Conservation (phyloP, 1,284 basidiomycete species). For the Moniliophthora roreri region DNA sequence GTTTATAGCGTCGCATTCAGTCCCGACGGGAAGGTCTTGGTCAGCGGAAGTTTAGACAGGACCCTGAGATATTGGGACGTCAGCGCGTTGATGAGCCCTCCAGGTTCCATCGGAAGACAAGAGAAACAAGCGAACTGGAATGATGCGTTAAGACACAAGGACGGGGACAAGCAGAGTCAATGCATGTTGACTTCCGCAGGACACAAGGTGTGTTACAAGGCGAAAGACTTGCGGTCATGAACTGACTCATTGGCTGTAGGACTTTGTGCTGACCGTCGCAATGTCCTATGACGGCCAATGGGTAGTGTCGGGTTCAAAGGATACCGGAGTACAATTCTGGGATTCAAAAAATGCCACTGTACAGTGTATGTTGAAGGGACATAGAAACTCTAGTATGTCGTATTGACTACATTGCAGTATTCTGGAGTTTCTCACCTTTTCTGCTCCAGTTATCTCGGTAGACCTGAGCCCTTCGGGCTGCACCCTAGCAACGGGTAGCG, state of each 20-base stretch:
- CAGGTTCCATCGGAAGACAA: slow-evolving; percentile 34
- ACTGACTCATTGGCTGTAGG: slow-evolving; percentile 33
- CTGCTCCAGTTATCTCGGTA: slow-evolving; percentile 73
- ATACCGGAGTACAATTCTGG: slow-evolving; percentile 89
- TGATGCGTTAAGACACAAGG: slow-evolving; percentile 21
- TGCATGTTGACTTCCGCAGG: slow-evolving; percentile 83
- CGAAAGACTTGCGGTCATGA: slow-evolving; percentile 7
- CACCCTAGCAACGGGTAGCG: slow-evolving; percentile 82
- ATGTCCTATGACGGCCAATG: slow-evolving; percentile 85
- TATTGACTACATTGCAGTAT: slow-evolving; percentile 1
- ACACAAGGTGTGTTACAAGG: slow-evolving; percentile 66
- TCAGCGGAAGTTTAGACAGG: slow-evolving; percentile 86
- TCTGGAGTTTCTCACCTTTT: slow-evolving; percentile 2
- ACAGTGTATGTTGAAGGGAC: slow-evolving; percentile 86
- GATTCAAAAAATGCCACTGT: slow-evolving; percentile 73
- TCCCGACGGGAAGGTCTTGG: slow-evolving; percentile 77
- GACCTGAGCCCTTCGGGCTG: slow-evolving; percentile 76
- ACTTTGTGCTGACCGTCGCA: slow-evolving; percentile 79
- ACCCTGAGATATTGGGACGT: slow-evolving; percentile 90
- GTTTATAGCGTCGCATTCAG: slow-evolving; percentile 90
- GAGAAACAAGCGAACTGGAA: slow-evolving; percentile 35
- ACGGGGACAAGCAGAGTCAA: slow-evolving; percentile 33
- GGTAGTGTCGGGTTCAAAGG: slow-evolving; percentile 90
- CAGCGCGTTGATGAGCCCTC: slow-evolving; percentile 30
- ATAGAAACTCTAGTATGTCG: slow-evolving; percentile 77